Conservation (phyloP, 805 yeast genomes). For the Spathaspora arborariae region DNA sequence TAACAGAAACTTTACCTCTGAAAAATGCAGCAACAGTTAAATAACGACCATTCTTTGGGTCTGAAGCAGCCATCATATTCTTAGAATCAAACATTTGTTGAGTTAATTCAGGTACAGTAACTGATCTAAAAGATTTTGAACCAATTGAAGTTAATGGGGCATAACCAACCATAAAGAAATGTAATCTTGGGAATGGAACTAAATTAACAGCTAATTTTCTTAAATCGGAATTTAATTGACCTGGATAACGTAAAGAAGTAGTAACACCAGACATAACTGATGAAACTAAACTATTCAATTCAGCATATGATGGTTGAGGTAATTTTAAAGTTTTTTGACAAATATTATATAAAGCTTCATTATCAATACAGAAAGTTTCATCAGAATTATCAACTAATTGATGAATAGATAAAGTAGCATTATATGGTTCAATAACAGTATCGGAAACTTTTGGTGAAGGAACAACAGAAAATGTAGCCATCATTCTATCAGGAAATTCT, state of each 20-base stretch:
- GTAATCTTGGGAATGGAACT: slow-evolving; percentile 93
- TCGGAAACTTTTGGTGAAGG: slow-evolving; percentile 91
- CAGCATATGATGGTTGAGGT: slow-evolving; percentile 72
- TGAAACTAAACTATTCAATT: slow-evolving; percentile 78
- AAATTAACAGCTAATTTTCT: slow-evolving; percentile 91
- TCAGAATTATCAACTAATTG: slow-evolving; percentile 88
- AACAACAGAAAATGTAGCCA: slow-evolving; percentile 90
- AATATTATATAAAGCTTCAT: slow-evolving; percentile 88
- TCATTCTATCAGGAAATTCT: slow-evolving; percentile 93
- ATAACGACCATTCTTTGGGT: slow-evolving; percentile 87
- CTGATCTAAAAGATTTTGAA: slow-evolving; percentile 76
- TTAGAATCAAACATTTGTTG: slow-evolving; percentile 90
- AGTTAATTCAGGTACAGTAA: slow-evolving; percentile 86
- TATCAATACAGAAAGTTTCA: slow-evolving; percentile 93
- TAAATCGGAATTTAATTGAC: slow-evolving; percentile 89
- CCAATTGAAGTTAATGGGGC: slow-evolving; percentile 86
- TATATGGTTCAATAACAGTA: slow-evolving; percentile 93
- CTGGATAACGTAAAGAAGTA: slow-evolving; percentile 90
- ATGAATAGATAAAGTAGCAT: slow-evolving; percentile 86
- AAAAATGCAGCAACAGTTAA: slow-evolving; percentile 91
- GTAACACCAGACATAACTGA: slow-evolving; percentile 95
- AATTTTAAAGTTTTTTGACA: slow-evolving; percentile 83
- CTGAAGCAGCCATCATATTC: slow-evolving; percentile 95
- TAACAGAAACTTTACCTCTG: slow-evolving; percentile 88
- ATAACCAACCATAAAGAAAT: slow-evolving; percentile 92